Evolutionary conservation across 805 yeast species (phyloP).

Genomic region (Saccharomyces paradoxus): DNA sequence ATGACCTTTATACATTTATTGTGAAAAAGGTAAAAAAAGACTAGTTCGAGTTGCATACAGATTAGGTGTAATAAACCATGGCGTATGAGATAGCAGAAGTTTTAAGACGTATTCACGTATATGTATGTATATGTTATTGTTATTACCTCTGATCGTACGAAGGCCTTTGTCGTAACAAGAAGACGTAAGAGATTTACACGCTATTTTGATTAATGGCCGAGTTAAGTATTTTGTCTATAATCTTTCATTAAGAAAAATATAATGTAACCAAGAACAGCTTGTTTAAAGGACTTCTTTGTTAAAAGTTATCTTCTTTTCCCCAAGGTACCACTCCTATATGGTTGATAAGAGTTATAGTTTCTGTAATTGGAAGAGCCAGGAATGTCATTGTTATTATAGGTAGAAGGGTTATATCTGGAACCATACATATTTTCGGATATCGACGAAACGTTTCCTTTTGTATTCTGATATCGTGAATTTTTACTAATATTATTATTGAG

Average conservation of each 20-base stretch:
- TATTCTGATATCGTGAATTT: slow-evolving; percentile 1
- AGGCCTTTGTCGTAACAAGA: not conserved
- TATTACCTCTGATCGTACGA: not conserved
- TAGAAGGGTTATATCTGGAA: slow-evolving; percentile 10
- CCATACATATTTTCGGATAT: slow-evolving; percentile 5
- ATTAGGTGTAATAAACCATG: not conserved
- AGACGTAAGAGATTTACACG: not conserved
- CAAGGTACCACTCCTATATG: slow-evolving; percentile 15
- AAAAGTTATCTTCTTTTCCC: slow-evolving; percentile 2
- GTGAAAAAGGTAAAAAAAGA: not conserved
- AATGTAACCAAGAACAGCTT: not conserved
- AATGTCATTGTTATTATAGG: slow-evolving; percentile 1
- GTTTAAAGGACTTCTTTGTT: not conserved
- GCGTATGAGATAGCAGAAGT: not conserved
- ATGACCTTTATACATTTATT: not conserved
- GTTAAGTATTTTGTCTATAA: not conserved
- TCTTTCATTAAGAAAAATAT: not conserved
- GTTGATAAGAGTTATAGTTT: slow-evolving; percentile 11
- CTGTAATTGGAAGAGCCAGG: slow-evolving; percentile 4
- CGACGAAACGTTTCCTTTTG: slow-evolving; percentile 1
- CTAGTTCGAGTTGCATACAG: not conserved
- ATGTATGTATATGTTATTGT: not conserved
- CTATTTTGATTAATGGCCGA: not conserved
- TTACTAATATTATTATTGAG: slow-evolving; percentile 4
- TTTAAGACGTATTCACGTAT: not conserved